phyloP scores from a whole-genome alignment of 1,284 basidiomycete genomes.

The Pseudozyma tsukubaensis region DNA sequence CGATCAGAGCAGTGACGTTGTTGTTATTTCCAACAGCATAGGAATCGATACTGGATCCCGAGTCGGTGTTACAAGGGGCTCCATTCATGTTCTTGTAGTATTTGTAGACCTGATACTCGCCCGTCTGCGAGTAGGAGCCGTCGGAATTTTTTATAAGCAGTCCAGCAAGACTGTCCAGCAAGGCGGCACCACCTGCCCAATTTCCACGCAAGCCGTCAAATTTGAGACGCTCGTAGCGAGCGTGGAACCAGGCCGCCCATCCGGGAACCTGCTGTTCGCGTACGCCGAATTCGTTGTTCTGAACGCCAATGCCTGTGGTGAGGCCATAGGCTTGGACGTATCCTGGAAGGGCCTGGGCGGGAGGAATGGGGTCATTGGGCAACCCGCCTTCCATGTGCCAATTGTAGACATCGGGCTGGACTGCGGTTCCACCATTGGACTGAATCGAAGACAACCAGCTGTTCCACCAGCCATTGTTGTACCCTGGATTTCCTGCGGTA shows the following conservation, averaged over 20 bases:
- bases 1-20: conserved; percentile 17
- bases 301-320: conserved; percentile 20
- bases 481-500: conserved; percentile 14
- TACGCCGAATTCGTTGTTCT: conserved; percentile 32
- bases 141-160: conserved; percentile 23
- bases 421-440: conserved; percentile 11
- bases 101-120: conserved; percentile 17
- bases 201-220: conserved; percentile 24
- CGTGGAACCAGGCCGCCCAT: conserved; percentile 27
- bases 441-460: conserved; percentile 22
- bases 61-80: conserved; percentile 17
- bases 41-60: conserved; percentile 15
- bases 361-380: conserved; percentile 27
- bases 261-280: conserved; percentile 20
- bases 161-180: conserved; percentile 13
- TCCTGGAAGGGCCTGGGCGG: conserved; percentile 19
- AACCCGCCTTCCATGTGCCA: conserved; percentile 30
- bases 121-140: conserved; percentile 16
- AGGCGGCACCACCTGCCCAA: conserved; percentile 16
- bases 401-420: conserved; percentile 25
- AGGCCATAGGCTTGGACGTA: conserved; percentile 20
- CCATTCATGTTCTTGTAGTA: conserved; percentile 18
- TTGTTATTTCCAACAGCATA: conserved; percentile 13
- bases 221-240: conserved; percentile 26
- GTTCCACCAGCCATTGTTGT: conserved; percentile 30